Evolutionary conservation across 495 filamentous ascomycete species (phyloP), one percentile per base, ranked within the genome.

Genomic region (Chaetomium fimeti): DNA sequence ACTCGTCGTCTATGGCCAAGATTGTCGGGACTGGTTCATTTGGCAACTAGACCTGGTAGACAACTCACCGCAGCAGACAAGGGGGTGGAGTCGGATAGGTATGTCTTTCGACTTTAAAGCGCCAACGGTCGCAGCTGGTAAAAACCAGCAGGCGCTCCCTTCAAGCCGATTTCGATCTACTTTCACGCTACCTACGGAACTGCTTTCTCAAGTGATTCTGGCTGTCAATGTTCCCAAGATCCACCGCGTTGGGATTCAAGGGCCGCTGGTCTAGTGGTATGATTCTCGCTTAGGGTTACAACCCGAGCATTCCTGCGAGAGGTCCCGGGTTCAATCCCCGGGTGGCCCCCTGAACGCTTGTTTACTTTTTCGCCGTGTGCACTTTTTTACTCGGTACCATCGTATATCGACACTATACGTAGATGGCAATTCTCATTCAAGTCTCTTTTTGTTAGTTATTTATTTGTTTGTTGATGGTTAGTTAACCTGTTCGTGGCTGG

Each of bases 181-280:
- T n/a, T 22, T 15, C n/a, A 47, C 5, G 45, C 20, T 5, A 11
- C 20, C 20, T 5, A 11, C 20, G 20, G n/a, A 47, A 18, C 48
- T 18, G 22, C 60, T 29, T 38, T 59, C 56, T 59, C 63, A 49
- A 28, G 56, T 38, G 22, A 29, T n/a, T 36, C 32, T 5, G 29
- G 25, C 48, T 24, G 24, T 1, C 48, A 2, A 27, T 25, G 47
- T 52, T 38, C 29, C 51, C 65, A 64, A 64, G 36, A 49, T 61
- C 43, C 49, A 56, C 66, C 5, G 38, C 48, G 25, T 66, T 13
- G 24, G 59, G 53, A 63, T 63, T 62, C 53, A 61, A 64, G 66
- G 66, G 66, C 66, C 66, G 61, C 61, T 68, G 66, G 66, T 68
- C 66, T 68, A 68, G 66, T 68, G 66, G 66, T 68, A 68, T 68